Percentiles rank a stretch among this genome's conserved stretches.
These are phyloP conservation scores for Venturiaceae sp. DNA, from an alignment of 2,329 filamentous ascomycete species.

Conservation along the genomic window DNA sequence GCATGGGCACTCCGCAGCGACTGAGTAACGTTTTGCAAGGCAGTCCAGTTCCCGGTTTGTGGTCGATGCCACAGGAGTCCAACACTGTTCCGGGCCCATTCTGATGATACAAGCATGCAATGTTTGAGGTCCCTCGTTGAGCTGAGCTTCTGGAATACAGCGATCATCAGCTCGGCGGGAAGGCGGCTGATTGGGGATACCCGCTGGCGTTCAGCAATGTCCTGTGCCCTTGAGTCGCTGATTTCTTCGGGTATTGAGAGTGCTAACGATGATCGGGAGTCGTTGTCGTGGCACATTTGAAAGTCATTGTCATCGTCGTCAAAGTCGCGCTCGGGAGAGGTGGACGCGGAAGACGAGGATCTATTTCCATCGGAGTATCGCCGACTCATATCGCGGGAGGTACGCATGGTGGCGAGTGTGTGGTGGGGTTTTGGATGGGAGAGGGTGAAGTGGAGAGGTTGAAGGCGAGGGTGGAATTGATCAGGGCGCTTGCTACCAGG, in stretches of 20 bases:
- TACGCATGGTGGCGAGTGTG: slow-evolving; percentile 1
- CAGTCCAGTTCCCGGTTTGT: slow-evolving; percentile 76
- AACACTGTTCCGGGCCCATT: slow-evolving; percentile 87
- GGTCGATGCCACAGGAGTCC: slow-evolving; percentile 93
- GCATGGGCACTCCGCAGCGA: slow-evolving; percentile 64
- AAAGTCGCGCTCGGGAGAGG: slow-evolving; percentile 60
- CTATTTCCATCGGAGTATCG: slow-evolving; percentile 32
- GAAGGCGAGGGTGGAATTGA: neutral
- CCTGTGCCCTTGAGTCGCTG: slow-evolving; percentile 50
- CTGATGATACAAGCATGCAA: slow-evolving; percentile 89
- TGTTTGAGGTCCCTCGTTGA: slow-evolving; percentile 67
- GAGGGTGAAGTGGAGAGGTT: neutral
- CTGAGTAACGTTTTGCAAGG: slow-evolving; percentile 69
- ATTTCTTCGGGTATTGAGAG: slow-evolving; percentile 67
- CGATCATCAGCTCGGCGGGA: slow-evolving; percentile 89
- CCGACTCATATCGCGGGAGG: slow-evolving; percentile 1
- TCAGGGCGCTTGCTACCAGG: neutral
- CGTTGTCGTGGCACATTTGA: slow-evolving; percentile 71
- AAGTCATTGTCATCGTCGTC: slow-evolving; percentile 90
- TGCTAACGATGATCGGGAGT: slow-evolving; percentile 86
- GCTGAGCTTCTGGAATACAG: slow-evolving; percentile 77
- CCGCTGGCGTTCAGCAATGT: slow-evolving; percentile 55
- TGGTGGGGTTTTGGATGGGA: neutral
- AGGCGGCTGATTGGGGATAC: slow-evolving; percentile 73
- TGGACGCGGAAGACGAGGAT: slow-evolving; percentile 52